A percentile compares a stretch with the other conserved stretches of the same genome.
Conservation (phyloP, 352 stramenopile genomes). For the Globisporangium barbulae region DNA sequence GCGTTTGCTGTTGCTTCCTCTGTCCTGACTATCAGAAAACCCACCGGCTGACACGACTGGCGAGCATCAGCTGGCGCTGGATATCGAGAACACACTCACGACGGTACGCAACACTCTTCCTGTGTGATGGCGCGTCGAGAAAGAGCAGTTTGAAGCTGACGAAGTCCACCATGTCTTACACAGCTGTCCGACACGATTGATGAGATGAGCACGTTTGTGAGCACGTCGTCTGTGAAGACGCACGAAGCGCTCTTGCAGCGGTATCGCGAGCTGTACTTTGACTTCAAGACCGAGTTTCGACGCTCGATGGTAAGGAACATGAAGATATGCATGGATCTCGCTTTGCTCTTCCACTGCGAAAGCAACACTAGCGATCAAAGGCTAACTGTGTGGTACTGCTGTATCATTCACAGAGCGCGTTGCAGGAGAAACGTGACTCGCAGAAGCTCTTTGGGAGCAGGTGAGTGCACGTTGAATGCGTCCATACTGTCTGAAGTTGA, state of each 20-base stretch:
- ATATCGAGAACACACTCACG: slow-evolving; percentile 77
- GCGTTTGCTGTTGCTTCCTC: neutral
- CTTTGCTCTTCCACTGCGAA: neutral
- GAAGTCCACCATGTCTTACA: neutral
- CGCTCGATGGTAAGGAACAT: slow-evolving; percentile 63
- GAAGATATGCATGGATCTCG: neutral
- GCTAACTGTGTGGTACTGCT: neutral
- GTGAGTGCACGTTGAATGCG: slow-evolving; percentile 23
- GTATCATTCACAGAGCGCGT: slow-evolving; percentile 39
- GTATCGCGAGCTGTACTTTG: slow-evolving; percentile 96
- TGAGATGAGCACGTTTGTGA: slow-evolving; percentile 77
- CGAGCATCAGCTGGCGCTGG: slow-evolving; percentile 59
- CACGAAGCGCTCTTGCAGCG: slow-evolving; percentile 90
- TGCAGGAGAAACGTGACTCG: slow-evolving; percentile 82
- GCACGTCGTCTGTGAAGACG: slow-evolving; percentile 67
- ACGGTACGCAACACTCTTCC: slow-evolving; percentile 27
- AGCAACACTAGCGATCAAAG: neutral
- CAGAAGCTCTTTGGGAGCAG: slow-evolving; percentile 81
- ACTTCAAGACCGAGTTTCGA: slow-evolving; percentile 95
- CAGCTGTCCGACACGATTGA: slow-evolving; percentile 85
- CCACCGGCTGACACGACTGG: slow-evolving; percentile 47
- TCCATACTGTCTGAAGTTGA: slow-evolving; percentile 4
- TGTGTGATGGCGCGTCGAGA: neutral
- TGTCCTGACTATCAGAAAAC: slow-evolving; percentile 41
- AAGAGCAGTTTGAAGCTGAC: neutral